Evolutionary conservation across 2,329 filamentous ascomycete genomes (phyloP).

Genomic region (Torrubiellomyces zombiae): DNA sequence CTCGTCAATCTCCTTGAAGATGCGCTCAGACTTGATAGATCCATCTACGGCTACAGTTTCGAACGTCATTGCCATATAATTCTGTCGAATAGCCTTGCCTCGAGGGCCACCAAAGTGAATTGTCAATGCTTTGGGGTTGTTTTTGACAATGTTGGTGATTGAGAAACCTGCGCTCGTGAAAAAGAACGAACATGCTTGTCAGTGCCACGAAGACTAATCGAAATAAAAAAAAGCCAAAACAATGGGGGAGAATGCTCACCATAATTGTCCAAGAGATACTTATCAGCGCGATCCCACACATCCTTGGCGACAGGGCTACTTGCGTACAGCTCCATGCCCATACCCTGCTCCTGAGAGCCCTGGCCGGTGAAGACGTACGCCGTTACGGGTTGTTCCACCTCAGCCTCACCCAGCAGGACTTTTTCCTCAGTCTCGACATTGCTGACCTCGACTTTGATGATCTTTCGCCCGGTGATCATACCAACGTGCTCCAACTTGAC

Average conservation of each 20-base stretch:
- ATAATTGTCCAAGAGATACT: conserved; percentile 97
- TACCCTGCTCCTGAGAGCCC: conserved; percentile 95
- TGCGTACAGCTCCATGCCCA: conserved; percentile 97
- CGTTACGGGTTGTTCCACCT: conserved; percentile 93
- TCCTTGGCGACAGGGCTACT: conserved; percentile 90
- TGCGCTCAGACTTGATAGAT: conserved; percentile 92
- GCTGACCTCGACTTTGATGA: conserved; percentile 94
- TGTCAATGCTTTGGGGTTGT: conserved; percentile 97
- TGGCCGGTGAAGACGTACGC: conserved; percentile 97
- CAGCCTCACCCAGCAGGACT: conserved; percentile 84
- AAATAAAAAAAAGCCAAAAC: not conserved
- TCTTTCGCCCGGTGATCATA: conserved; percentile 97
- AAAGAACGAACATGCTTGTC: no score
- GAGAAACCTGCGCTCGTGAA: conserved; percentile 87
- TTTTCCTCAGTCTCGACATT: conserved; percentile 96
- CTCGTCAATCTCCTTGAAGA: conserved; percentile 96
- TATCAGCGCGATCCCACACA: conserved; percentile 95
- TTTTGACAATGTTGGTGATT: conserved; percentile 97
- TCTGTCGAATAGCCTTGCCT: conserved; percentile 92
- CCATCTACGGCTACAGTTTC: conserved; percentile 92
- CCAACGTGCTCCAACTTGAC: conserved; percentile 93
- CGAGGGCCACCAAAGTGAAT: conserved; percentile 95
- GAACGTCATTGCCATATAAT: conserved; percentile 99
- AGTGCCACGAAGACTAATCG: no score
- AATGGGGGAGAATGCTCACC: conserved; percentile 38